Percentiles rank a stretch among this genome's conserved stretches.
Evolutionary conservation across 1,284 basidiomycete species (phyloP).

Genomic region (Golubevia sp.): DNA sequence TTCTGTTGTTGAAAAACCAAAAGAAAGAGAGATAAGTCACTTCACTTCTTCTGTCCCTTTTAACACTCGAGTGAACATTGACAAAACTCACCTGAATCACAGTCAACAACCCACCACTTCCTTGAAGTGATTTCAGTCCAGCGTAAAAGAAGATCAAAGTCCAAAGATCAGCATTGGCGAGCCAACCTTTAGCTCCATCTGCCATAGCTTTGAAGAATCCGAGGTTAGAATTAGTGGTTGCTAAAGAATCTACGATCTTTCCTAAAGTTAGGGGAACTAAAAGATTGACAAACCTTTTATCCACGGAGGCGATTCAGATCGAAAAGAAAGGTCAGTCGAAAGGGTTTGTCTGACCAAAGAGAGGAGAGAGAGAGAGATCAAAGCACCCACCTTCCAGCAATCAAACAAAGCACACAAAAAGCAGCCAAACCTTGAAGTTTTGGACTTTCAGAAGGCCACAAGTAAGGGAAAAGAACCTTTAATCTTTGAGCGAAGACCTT

Average conservation of each 20-base stretch:
- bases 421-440: conserved; percentile 74
- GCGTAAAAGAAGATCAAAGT: conserved; percentile 52
- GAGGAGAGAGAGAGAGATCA: too few relatives aligned
- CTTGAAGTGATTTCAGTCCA: conserved; percentile 62
- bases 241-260: conserved; percentile 67
- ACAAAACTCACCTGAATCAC: too few relatives aligned
- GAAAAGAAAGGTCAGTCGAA: too few relatives aligned
- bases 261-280: conserved; percentile 76
- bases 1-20: too few relatives aligned
- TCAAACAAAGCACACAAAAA: conserved; percentile 72
- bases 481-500: conserved; percentile 62
- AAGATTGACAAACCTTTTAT: conserved; percentile 76
- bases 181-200: too few relatives aligned
- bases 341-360: too few relatives aligned
- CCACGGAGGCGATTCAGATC: too few relatives aligned
- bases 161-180: conserved; percentile 23
- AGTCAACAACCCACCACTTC: conserved; percentile 57
- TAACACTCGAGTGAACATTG: too few relatives aligned
- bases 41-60: too few relatives aligned
- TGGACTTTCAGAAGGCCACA: conserved; percentile 76
- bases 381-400: too few relatives aligned
- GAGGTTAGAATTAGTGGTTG: conserved; percentile 8
- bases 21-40: too few relatives aligned
- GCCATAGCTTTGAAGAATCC: too few relatives aligned
- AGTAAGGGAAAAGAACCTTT: conserved; percentile 73